These are phyloP conservation scores for Tremella yokohamensis DNA, from an alignment of 768 basidiomycete genomes.

Conservation along the genomic window DNA sequence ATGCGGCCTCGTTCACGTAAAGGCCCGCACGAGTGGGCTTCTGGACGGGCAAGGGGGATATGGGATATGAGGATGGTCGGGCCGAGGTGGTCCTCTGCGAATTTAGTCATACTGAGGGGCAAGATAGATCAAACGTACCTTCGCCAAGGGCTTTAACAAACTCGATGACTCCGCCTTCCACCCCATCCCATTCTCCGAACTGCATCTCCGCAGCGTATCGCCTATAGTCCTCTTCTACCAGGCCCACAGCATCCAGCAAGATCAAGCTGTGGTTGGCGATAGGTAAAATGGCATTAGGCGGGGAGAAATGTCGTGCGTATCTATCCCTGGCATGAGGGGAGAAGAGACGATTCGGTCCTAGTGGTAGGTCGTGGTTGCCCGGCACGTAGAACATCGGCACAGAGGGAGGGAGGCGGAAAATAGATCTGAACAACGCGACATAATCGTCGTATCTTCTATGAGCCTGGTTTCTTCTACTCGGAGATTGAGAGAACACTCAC, in stretches of 20 bases:
- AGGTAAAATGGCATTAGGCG: slow-evolving; percentile 59
- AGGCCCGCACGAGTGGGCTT: slow-evolving; percentile 68
- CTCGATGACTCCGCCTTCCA: slow-evolving; percentile 50
- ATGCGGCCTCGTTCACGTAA: slow-evolving; percentile 69
- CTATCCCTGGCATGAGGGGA: slow-evolving; percentile 59
- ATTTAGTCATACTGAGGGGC: not conserved
- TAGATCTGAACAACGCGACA: slow-evolving; percentile 63
- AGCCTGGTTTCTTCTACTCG: not conserved
- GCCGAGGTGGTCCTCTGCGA: slow-evolving; percentile 42
- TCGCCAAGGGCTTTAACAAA: slow-evolving; percentile 49
- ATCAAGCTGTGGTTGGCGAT: slow-evolving; percentile 57
- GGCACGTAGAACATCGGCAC: slow-evolving; percentile 69
- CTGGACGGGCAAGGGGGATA: slow-evolving; percentile 78
- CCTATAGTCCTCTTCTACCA: slow-evolving; percentile 50
- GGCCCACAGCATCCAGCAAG: slow-evolving; percentile 45
- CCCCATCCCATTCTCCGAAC: slow-evolving; percentile 54
- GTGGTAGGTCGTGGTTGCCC: slow-evolving; percentile 83
- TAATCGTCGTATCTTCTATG: slow-evolving; percentile 68
- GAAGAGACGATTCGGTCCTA: slow-evolving; percentile 55
- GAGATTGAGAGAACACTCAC: slow-evolving; percentile 56
- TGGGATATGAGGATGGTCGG: slow-evolving; percentile 76
- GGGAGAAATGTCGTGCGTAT: slow-evolving; percentile 73
- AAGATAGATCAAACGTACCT: slow-evolving; percentile 19
- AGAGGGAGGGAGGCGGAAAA: slow-evolving; percentile 59
- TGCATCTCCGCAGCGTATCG: slow-evolving; percentile 50